A percentile compares a stretch with the other conserved stretches of the same genome.
phyloP scores from a whole-genome alignment of 176 grass and related monocot genomes.

The Olyra latifolia region DNA sequence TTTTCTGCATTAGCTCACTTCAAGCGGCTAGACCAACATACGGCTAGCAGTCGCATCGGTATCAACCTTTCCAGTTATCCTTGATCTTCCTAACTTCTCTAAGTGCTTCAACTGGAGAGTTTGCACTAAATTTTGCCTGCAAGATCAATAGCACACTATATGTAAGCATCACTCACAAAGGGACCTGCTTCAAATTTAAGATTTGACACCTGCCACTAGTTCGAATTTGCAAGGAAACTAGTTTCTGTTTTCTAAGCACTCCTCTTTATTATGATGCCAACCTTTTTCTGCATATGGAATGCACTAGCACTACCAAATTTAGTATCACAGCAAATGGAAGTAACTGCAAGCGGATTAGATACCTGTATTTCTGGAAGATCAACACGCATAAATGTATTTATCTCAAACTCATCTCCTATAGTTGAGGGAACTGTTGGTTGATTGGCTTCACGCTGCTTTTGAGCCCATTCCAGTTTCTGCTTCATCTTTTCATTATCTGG shows the following conservation, averaged over 20 bases:
- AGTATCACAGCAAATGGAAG: background rate
- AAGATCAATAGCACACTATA: background rate
- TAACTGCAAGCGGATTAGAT: background rate
- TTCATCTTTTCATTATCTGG: slow-evolving; percentile 77
- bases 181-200: background rate
- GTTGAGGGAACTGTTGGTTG: slow-evolving; percentile 82
- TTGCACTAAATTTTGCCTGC: slow-evolving; percentile 67
- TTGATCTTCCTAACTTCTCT: slow-evolving; percentile 73
- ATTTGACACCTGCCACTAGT: background rate
- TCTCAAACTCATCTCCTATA: slow-evolving; percentile 86
- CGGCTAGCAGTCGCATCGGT: background rate
- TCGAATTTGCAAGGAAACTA: background rate
- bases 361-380: slow-evolving; percentile 91
- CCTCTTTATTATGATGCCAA: background rate
- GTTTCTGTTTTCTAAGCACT: background rate
- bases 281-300: background rate
- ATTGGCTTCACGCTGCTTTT: slow-evolving; percentile 53
- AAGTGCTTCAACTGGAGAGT: slow-evolving; percentile 64
- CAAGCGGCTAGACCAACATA: slow-evolving; percentile 6
- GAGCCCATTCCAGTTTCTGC: slow-evolving; percentile 84
- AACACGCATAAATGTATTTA: slow-evolving; percentile 92
- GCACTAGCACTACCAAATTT: background rate
- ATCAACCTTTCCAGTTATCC: slow-evolving; percentile 95
- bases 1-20: slow-evolving; percentile 27
- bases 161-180: slow-evolving; percentile 23